Conservation (phyloP, 768 basidiomycete species). For the Leccinellum luteum region DNA sequence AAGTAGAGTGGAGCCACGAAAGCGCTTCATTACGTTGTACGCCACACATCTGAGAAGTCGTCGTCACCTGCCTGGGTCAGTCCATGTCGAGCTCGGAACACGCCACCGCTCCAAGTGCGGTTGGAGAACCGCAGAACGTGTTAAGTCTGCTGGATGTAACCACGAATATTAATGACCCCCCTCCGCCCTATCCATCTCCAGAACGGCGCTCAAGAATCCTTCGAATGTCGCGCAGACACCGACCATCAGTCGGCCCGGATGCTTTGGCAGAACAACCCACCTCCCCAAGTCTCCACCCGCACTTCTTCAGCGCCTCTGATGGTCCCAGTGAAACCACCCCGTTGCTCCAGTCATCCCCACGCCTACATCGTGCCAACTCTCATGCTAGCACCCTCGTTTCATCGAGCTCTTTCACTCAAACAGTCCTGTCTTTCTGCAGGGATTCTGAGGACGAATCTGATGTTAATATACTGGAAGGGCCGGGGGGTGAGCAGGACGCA, state of each 20-base stretch:
- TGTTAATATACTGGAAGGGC: slow-evolving; percentile 31
- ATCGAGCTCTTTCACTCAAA: slow-evolving; percentile 58
- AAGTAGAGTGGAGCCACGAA: neutral
- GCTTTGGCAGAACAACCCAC: slow-evolving; percentile 33
- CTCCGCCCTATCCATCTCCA: slow-evolving; percentile 65
- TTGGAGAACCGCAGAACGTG: slow-evolving; percentile 3
- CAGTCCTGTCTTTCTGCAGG: slow-evolving; percentile 65
- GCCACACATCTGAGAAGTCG: neutral
- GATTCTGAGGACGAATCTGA: slow-evolving; percentile 46
- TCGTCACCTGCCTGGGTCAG: neutral
- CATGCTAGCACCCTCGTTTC: slow-evolving; percentile 50
- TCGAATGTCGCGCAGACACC: slow-evolving; percentile 28
- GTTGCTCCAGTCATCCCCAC: slow-evolving; percentile 34
- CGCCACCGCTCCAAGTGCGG: neutral
- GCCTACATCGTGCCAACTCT: slow-evolving; percentile 56
- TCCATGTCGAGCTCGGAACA: slow-evolving; percentile 10
- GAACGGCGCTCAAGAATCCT: slow-evolving; percentile 41
- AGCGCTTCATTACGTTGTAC: slow-evolving; percentile 3
- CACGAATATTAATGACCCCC: slow-evolving; percentile 55
- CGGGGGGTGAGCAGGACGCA: slow-evolving; percentile 18
- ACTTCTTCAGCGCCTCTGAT: slow-evolving; percentile 17
- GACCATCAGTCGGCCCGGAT: slow-evolving; percentile 37
- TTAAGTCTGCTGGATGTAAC: slow-evolving; percentile 11
- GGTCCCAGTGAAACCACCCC: slow-evolving; percentile 50
- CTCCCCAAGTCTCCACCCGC: slow-evolving; percentile 19